Evolutionary conservation across 306 rosid genomes (phyloP), one percentile per base, ranked within the genome.

Genomic region (Prunus kanzakura): DNA sequence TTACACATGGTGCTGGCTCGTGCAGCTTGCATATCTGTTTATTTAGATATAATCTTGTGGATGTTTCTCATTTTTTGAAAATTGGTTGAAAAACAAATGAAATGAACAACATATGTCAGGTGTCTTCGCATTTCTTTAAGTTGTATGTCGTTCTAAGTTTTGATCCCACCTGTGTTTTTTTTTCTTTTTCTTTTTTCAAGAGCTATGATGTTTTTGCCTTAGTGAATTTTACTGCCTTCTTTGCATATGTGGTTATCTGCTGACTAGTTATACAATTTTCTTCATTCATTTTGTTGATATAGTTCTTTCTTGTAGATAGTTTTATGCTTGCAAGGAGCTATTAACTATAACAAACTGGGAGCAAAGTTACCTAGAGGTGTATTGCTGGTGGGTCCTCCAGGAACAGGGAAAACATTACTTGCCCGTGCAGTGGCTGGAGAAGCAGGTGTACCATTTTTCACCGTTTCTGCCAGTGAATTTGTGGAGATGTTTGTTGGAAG

Each of bases 351-450:
- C 85, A 95, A 95, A 82, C 81, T 95, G 35, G 97, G 98, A 77
- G 98, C 97, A 19, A 95, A 90, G 85, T 74, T 95, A 72, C 97
- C 98, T 32, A 84, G 93, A 87, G 98, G 98, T 46, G 97, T 95
- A 67, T 77, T 92, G 82, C 88, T 95, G 79, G 97, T 89, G 9
- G 98, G 98, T 30, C 98, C 98, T 71, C 98, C 97, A 16, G 97
- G 98, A 82, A 95, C 98, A 6, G 97, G 98, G 41, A 95, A 95
- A 87, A 95, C 98, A 52, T 80, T 95, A 80, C 91, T 95, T 73
- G 97, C 97, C 15, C 93, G 96, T 51, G 96, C 98, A n/a, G 97
- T 95, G 57, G 98, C 98, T 19, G 97, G 98, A 75, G 98, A 92
- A 91, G 98, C 97, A 50, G 97, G 97, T 65, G 97, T 95, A 18